These are phyloP conservation scores for Cercophora newfieldiana DNA, from an alignment of 495 filamentous ascomycete genomes.

Conservation along the genomic window DNA sequence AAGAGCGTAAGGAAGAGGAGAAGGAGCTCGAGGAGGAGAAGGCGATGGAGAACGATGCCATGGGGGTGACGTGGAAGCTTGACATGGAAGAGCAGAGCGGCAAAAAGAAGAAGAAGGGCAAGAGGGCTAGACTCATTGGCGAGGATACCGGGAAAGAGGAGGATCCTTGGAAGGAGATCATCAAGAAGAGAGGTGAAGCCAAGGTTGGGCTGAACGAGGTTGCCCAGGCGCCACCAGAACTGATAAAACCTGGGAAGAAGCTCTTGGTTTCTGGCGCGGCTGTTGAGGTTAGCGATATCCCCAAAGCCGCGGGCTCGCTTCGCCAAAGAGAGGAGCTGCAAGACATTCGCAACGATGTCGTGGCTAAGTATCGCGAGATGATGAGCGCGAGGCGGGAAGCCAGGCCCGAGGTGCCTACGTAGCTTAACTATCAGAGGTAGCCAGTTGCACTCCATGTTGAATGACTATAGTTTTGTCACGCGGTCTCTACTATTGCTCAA, in stretches of 20 bases:
- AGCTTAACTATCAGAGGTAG: neutral
- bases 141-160: slow-evolving; percentile 41
- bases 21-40: slow-evolving; percentile 65
- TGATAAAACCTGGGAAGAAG: slow-evolving; percentile 62
- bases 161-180: slow-evolving; percentile 82
- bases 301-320: slow-evolving; percentile 75
- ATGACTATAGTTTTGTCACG: neutral
- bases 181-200: slow-evolving; percentile 55
- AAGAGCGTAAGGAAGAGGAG: slow-evolving; percentile 60
- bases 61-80: slow-evolving; percentile 57
- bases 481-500: neutral
- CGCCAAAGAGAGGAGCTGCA: slow-evolving; percentile 80
- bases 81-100: slow-evolving; percentile 37
- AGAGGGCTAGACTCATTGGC: slow-evolving; percentile 44
- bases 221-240: slow-evolving; percentile 75
- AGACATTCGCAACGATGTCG: slow-evolving; percentile 68
- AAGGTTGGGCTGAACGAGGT: slow-evolving; percentile 74
- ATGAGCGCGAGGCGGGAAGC: slow-evolving; percentile 64
- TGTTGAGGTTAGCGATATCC: slow-evolving; percentile 73
- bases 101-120: slow-evolving; percentile 55
- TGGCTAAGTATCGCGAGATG: slow-evolving; percentile 78
- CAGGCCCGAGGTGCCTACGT: slow-evolving; percentile 6
- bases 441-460: neutral
- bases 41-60: slow-evolving; percentile 58
- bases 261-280: slow-evolving; percentile 70